Evolutionary conservation across 768 basidiomycete species (phyloP), one percentile per base, ranked within the genome.

Genomic region (Kwoniella mangroviensis): DNA sequence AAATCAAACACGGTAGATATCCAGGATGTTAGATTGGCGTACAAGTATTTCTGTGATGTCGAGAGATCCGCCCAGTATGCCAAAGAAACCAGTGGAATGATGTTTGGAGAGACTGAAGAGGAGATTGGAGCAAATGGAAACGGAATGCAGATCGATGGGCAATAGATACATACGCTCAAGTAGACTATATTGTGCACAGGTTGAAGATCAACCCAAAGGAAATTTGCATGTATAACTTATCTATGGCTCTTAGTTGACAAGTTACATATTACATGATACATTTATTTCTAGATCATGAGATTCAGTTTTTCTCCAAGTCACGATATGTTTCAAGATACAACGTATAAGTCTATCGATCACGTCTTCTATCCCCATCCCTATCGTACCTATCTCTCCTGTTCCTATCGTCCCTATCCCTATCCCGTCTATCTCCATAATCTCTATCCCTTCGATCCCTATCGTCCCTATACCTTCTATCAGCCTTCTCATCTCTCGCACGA

Each of bases 11-110:
- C 86, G 41, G 94, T 98, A 11, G 92, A 91, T 51, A 90, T 92
- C 0, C 89, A 91, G 60, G 96, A 98, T 81, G 86, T 98, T 41
- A 85, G 91, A 59, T 86, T 90, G 64, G 92, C 90, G 1, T 98
- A 98, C 82, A 87, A 75, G 63, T 84, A 83, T 71, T 84, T 83
- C 70, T 72, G 74, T 45, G 83, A 84, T 68, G 81, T 78, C 13
- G 76, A 77, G 70, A 56, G 83, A 60, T 81, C 80, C 56, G 67
- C 79, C 60, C 68, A 72, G 55, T 84, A 82, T 68, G 79, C 83
- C 15, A 81, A 78, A 68, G 82, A 82, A 69, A 81, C 79, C 67
- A 72, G 73, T 59, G 83, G 79, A 41, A 73, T 84, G 72, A 84
- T 84, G 83, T 84, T 84, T 74, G 83, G 80, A n/a, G 81, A 83